Percentiles rank a stretch among this genome's conserved stretches.
phyloP scores from a whole-genome alignment of 352 stramenopile species.

The Phytopythium aichiense region DNA sequence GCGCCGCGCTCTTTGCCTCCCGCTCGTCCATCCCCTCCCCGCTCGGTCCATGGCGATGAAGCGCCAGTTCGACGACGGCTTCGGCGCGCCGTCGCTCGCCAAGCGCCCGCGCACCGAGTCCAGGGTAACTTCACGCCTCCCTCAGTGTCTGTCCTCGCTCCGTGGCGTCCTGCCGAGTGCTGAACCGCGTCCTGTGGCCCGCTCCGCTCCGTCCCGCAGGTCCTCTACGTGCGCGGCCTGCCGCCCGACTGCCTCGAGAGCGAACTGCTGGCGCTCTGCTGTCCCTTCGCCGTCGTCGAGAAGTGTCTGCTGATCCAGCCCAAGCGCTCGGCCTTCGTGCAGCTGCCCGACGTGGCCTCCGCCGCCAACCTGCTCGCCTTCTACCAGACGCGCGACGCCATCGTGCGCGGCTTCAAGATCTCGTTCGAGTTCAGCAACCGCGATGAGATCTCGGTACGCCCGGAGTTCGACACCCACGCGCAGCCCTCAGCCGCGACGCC shows the following conservation, averaged over 20 bases:
- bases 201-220: constrained; percentile 20
- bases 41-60: constrained; percentile 22
- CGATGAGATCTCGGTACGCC: constrained; percentile 48
- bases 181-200: too few species aligned
- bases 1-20: neutral
- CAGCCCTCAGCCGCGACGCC: constrained; percentile 2
- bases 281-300: constrained; percentile 76
- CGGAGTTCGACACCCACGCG: constrained; percentile 17
- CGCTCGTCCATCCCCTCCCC: neutral
- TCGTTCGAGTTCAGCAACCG: constrained; percentile 74
- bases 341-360: constrained; percentile 60
- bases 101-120: constrained; percentile 44
- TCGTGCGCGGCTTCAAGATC: constrained; percentile 77
- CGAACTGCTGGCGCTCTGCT: constrained; percentile 77
- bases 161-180: too few species aligned
- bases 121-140: constrained; percentile 29
- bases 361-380: constrained; percentile 74
- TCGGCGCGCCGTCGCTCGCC: constrained; percentile 19
- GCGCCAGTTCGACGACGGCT: constrained; percentile 29
- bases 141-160: neutral
- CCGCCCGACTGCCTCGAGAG: constrained; percentile 77
- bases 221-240: constrained; percentile 74
- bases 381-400: constrained; percentile 69
- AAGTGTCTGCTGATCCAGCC: constrained; percentile 71
- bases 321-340: constrained; percentile 78